Conservation (phyloP, 352 stramenopile genomes). For the Aphanomyces invadans region DNA sequence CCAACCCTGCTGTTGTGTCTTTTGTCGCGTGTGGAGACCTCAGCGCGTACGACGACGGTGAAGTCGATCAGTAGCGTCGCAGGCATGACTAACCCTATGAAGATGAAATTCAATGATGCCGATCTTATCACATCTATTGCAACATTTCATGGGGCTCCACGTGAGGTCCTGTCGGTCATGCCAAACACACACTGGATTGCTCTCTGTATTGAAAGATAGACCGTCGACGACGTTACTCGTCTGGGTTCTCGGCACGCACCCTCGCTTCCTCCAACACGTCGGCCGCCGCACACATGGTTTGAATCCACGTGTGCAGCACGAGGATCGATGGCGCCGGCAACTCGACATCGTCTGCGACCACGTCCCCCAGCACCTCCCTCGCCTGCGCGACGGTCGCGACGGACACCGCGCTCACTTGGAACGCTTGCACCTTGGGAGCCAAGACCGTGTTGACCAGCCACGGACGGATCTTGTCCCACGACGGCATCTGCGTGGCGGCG, state of each 20-base stretch:
- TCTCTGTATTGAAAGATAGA: no score
- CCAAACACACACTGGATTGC: no score
- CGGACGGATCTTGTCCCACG: slow-evolving; percentile 54
- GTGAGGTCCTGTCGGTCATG: no score
- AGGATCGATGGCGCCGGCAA: slow-evolving; percentile 36
- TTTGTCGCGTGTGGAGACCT: slow-evolving; percentile 91
- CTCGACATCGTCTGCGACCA: slow-evolving; percentile 48
- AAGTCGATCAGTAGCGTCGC: no score
- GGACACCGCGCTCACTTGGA: slow-evolving; percentile 24
- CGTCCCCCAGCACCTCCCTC: slow-evolving; percentile 42
- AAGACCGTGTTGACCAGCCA: slow-evolving; percentile 38
- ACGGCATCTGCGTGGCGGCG: slow-evolving; percentile 43
- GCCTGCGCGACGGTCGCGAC: slow-evolving; percentile 25
- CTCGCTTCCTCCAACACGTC: slow-evolving; percentile 37
- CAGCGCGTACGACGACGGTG: slow-evolving; percentile 80
- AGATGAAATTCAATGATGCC: no score
- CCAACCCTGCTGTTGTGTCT: slow-evolving; percentile 70
- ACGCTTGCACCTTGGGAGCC: slow-evolving; percentile 30
- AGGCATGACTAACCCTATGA: no score
- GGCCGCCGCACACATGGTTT: slow-evolving; percentile 41
- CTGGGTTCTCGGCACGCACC: background rate
- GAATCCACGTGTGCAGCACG: slow-evolving; percentile 46
- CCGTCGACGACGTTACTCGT: background rate
- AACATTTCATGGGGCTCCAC: no score
- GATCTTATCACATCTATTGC: no score